Conservation (phyloP, 1,284 basidiomycete genomes). For the Rugosomyces carneus region DNA sequence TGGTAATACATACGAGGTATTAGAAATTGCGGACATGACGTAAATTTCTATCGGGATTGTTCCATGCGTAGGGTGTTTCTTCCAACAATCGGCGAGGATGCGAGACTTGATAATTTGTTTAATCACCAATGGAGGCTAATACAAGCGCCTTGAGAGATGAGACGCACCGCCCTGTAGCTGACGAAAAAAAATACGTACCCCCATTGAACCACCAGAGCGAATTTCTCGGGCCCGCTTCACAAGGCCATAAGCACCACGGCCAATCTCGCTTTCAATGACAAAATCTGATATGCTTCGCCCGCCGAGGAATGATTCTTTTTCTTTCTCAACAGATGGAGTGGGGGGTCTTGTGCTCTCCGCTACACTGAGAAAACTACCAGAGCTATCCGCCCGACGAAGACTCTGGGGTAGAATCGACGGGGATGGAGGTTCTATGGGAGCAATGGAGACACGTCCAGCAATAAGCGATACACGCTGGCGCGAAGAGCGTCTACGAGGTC, state of each 20-base stretch:
- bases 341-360: constrained; percentile 57
- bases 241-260: constrained; percentile 94
- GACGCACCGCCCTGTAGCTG: constrained; percentile 10
- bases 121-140: constrained; percentile 75
- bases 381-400: constrained; percentile 54
- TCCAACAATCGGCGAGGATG: constrained; percentile 99
- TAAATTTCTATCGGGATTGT: constrained; percentile 99
- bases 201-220: constrained; percentile 67
- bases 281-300: constrained; percentile 71
- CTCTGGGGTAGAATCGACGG: constrained; percentile 52
- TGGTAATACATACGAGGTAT: constrained; percentile 67
- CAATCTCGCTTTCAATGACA: constrained; percentile 81
- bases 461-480: constrained; percentile 78
- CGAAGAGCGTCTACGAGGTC: constrained; percentile 68
- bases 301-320: constrained; percentile 46
- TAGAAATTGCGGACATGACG: constrained; percentile 88
- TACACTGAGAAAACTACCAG: constrained; percentile 54
- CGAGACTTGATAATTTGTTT: constrained; percentile 99
- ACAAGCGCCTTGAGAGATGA: constrained; percentile 9
- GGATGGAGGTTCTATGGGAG: constrained; percentile 62
- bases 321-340: constrained; percentile 44
- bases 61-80: constrained; percentile 89
- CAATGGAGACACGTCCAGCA: constrained; percentile 71
- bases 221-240: constrained; percentile 89
- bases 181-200: constrained; percentile 50